Conservation (phyloP, 2,329 filamentous ascomycete genomes). For the Dichotomopilus funicola region DNA sequence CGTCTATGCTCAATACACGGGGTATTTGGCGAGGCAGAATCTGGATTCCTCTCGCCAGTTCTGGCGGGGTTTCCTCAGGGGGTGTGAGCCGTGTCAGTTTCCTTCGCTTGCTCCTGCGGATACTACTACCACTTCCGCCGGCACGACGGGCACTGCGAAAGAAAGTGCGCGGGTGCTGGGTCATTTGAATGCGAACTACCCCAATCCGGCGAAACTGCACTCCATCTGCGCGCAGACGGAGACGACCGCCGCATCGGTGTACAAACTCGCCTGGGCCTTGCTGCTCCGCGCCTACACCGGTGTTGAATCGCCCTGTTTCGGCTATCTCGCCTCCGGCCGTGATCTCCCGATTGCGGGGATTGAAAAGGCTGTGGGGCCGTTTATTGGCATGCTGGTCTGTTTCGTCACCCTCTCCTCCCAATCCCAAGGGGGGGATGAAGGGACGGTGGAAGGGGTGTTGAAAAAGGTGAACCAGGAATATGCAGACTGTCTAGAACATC, state of each 20-base stretch:
- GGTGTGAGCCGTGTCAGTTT: constrained; percentile 20
- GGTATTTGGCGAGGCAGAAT: constrained; percentile 12
- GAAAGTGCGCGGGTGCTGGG: no score
- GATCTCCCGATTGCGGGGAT: constrained; percentile 19
- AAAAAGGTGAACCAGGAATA: constrained; percentile 7
- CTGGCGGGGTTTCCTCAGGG: constrained; percentile 21
- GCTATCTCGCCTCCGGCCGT: constrained; percentile 21
- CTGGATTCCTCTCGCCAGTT: constrained; percentile 16
- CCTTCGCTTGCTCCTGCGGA: constrained; percentile 4
- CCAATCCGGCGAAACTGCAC: constrained; percentile 2
- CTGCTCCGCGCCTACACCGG: constrained; percentile 6
- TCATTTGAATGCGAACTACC: not conserved
- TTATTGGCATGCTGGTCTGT: constrained; percentile 24
- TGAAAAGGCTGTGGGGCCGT: constrained; percentile 21
- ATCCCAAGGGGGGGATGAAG: not conserved
- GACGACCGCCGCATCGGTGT: constrained; percentile 7
- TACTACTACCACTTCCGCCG: no score
- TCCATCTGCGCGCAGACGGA: constrained; percentile 5
- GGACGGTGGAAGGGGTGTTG: not conserved
- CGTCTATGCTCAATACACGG: constrained; percentile 19
- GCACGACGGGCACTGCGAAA: no score
- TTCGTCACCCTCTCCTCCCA: constrained; percentile 10
- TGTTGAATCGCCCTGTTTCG: constrained; percentile 17
- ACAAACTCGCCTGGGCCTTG: constrained; percentile 10
- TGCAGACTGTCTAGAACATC: constrained; percentile 9